Evolutionary conservation across 2,329 filamentous ascomycete genomes (phyloP).

Genomic region (Fusarium subtropicale): DNA sequence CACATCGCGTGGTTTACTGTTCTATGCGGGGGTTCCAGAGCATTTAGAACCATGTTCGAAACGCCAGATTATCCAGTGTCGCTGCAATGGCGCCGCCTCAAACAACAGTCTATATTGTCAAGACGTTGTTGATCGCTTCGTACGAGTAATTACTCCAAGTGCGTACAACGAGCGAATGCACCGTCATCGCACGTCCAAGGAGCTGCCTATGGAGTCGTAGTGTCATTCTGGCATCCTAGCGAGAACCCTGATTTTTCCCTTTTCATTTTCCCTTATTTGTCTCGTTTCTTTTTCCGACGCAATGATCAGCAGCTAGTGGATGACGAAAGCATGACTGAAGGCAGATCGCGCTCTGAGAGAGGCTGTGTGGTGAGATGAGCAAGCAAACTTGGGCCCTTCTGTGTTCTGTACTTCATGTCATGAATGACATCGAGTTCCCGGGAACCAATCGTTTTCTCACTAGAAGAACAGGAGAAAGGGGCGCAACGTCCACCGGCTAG

Average conservation of each 20-base stretch:
- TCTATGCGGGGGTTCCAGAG: constrained; percentile 5
- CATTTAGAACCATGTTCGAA: constrained; percentile 19
- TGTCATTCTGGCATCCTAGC: constrained; percentile 2
- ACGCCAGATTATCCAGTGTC: constrained; percentile 11
- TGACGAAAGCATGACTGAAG: constrained; percentile 26
- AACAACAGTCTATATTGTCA: constrained; percentile 13
- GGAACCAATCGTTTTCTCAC: constrained; percentile 17
- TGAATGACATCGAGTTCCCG: constrained; percentile 26
- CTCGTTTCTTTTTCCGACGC: neutral
- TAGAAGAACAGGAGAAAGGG: constrained; percentile 40
- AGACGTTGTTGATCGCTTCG: constrained; percentile 1
- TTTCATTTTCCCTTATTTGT: neutral
- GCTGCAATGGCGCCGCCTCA: constrained; percentile 26
- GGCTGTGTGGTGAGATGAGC: constrained; percentile 27
- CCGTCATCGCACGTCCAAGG: neutral
- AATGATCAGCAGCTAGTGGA: constrained; percentile 24
- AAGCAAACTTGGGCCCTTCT: constrained; percentile 14
- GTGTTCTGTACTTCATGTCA: neutral
- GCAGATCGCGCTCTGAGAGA: constrained; percentile 21
- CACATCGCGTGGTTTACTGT: constrained; percentile 29
- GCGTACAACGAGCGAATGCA: neutral
- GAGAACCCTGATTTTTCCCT: constrained; percentile 13
- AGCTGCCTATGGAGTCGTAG: neutral
- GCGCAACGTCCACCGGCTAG: constrained; percentile 35
- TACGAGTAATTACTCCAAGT: neutral